Base-by-base conservation (phyloP, 805 yeast species). In the Scheffersomyces stipitis region DNA sequence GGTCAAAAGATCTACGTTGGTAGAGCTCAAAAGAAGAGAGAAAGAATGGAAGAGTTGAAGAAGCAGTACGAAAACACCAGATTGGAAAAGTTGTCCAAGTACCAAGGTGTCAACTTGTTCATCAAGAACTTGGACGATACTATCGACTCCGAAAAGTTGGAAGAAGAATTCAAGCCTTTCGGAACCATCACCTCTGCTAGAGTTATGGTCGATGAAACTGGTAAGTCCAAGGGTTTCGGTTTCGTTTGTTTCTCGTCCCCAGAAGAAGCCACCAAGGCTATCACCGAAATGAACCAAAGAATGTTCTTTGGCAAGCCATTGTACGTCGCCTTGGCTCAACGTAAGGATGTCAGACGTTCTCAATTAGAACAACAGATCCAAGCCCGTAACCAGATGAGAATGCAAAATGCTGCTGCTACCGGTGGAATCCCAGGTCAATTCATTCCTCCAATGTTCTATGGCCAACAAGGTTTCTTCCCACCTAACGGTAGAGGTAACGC, bases 211-310 rank as follows among this genome's bases (percentile, higher is more conserved):
- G 96, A 87, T 63, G 97, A 90, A 58, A 66, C 80, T 45, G 97
- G 96, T 56, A 88, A 88, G 73, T 88, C 97, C 48, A 91, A 87
- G 77, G 98, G 98, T 52, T 93, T 93, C 66, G 99, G 99, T 61
- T 93, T 93, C 65, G 99, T 93, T 54, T 89, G 99, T 74, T 93
- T 83, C 85, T 81, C 96, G 39, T 70, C 93, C 48, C 96, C 98
- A 61, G 99, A 93, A 70, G 99, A 93, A 80, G 99, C 99, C 54
- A 86, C 96, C 58, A 89, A 88, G 75, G 99, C 99, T 50, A 88
- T 91, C 66, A 78, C 91, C 55, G 99, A 91, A 77, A 90, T 91
- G 96, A 89, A 91, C 81, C 96, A 89, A 74, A 86, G 89, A 66
- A 85, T 91, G 83, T 80, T 93, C 55, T 83, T 81, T 54, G 88